Conservation (phyloP, 2,329 filamentous ascomycete species). For the Botrytis sinoallii region DNA sequence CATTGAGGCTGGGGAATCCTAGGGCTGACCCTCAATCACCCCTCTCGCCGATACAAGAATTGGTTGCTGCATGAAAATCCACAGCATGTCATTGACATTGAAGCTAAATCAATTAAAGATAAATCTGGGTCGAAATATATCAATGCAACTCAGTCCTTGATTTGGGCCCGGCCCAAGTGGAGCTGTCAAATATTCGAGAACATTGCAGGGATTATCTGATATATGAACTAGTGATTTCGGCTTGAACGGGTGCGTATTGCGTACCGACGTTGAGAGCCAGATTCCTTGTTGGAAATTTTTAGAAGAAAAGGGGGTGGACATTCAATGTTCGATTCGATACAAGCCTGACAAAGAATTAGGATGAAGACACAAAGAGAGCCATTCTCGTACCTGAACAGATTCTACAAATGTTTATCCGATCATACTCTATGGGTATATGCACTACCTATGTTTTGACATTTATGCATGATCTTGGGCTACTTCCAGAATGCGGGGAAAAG, state of each 20-base stretch:
- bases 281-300: neutral
- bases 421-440: neutral
- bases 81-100: neutral
- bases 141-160: neutral
- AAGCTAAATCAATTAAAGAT: neutral
- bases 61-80: neutral
- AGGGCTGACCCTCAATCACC: neutral
- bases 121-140: neutral
- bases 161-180: neutral
- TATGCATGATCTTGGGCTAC: neutral
- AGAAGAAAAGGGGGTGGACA: constrained; percentile 2
- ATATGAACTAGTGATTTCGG: constrained; percentile 11
- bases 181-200: constrained; percentile 7
- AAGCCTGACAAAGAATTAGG: neutral
- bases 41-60: neutral
- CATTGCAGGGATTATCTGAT: neutral
- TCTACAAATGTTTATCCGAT: neutral
- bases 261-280: neutral
- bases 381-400: neutral
- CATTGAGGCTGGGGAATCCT: neutral
- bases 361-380: neutral
- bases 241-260: neutral
- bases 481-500: neutral
- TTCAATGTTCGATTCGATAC: neutral
- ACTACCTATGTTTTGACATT: neutral